Conservation (phyloP, 371 early-diverging fungal species). For the Racocetra persica region DNA sequence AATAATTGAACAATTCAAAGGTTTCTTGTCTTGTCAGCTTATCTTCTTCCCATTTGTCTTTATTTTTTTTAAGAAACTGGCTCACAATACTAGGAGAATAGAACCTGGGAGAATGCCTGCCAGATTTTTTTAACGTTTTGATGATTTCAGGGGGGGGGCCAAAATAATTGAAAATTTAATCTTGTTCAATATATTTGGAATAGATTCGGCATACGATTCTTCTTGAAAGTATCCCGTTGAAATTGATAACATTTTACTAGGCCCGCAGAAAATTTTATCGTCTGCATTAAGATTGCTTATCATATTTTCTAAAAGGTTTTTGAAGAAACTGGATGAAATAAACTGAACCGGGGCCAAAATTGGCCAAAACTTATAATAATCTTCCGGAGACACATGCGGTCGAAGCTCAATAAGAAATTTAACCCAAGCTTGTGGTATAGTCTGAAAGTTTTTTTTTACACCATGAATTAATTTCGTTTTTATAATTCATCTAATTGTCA, state of each 20-base stretch:
- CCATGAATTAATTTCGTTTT: no score
- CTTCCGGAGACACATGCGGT: not conserved
- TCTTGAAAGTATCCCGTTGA: not conserved
- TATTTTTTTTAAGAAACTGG: not conserved
- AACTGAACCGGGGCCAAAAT: not conserved
- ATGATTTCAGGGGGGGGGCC: not conserved
- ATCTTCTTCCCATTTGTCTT: not conserved
- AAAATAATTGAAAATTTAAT: not conserved
- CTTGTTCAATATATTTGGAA: not conserved
- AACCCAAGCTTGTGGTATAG: constrained; percentile 45
- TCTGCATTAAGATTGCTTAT: not conserved
- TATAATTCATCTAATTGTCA: no score
- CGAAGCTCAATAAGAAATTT: constrained; percentile 43
- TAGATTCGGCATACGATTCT: no score
- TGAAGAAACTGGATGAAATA: not conserved
- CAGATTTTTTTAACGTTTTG: not conserved
- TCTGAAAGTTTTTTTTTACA: no score
- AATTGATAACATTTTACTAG: not conserved
- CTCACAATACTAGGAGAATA: not conserved
- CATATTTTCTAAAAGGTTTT: not conserved
- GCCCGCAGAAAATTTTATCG: constrained; percentile 1
- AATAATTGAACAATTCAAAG: not conserved
- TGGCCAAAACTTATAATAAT: constrained; percentile 47
- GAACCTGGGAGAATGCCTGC: no score
- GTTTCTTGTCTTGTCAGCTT: not conserved